Percentiles rank a stretch among this genome's conserved stretches.
These are phyloP conservation scores for Trichosporon faecale DNA, from an alignment of 1,284 basidiomycete genomes.

Conservation along the genomic window DNA sequence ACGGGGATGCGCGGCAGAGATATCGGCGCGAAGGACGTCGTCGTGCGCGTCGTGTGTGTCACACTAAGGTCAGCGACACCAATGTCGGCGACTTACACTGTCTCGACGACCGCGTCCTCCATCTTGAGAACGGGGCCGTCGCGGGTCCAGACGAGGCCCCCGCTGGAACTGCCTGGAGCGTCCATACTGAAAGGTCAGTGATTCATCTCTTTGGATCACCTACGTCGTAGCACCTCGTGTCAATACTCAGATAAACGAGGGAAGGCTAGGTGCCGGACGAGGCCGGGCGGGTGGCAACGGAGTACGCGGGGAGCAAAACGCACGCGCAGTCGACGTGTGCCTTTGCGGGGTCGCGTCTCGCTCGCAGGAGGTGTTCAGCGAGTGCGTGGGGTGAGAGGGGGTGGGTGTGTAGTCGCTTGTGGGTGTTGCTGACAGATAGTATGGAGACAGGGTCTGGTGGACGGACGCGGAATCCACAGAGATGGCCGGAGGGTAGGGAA, in stretches of 20 bases:
- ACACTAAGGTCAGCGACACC: constrained; percentile 13
- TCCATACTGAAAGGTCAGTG: neutral
- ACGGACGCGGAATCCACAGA: constrained; percentile 1
- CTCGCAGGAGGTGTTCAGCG: neutral
- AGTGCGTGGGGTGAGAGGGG: neutral
- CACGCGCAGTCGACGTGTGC: neutral
- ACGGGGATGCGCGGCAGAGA: constrained; percentile 43
- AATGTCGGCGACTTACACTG: constrained; percentile 37
- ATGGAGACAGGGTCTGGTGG: constrained; percentile 3
- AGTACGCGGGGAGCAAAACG: neutral
- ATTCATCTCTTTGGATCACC: neutral
- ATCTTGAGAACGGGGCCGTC: constrained; percentile 37
- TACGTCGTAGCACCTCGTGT: no score
- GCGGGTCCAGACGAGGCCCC: constrained; percentile 19
- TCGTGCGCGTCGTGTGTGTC: constrained; percentile 31
- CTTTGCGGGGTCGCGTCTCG: neutral
- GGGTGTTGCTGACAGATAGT: neutral
- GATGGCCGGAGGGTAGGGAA: constrained; percentile 7
- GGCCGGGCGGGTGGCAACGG: neutral
- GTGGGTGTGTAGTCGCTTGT: neutral
- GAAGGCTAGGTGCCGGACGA: neutral
- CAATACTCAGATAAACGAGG: no score
- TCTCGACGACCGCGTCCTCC: constrained; percentile 49
- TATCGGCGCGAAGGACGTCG: constrained; percentile 48
- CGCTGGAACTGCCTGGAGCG: neutral